A percentile compares a stretch with the other conserved stretches of the same genome.
Evolutionary conservation across 805 yeast genomes (phyloP).

Genomic region (Diddensiella caesifluorescens): DNA sequence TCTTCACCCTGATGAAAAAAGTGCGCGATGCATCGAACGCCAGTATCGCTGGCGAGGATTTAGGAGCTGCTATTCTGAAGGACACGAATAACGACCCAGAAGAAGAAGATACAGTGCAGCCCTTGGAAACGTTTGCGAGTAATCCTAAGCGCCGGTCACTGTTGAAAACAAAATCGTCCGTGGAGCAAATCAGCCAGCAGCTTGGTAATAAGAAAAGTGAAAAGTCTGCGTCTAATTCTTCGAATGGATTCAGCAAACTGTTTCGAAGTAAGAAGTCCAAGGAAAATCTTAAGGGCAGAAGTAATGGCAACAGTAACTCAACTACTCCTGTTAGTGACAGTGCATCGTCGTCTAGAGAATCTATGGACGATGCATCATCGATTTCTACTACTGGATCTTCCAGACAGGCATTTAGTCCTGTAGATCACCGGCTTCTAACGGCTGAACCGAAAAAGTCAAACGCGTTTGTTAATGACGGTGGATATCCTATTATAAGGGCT

Average conservation of each 20-base stretch:
- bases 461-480: background rate
- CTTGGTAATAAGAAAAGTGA: slow-evolving; percentile 4
- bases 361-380: slow-evolving; percentile 8
- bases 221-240: slow-evolving; percentile 4
- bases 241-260: slow-evolving; percentile 17
- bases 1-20: slow-evolving; percentile 3
- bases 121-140: slow-evolving; percentile 1
- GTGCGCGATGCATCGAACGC: slow-evolving; percentile 9
- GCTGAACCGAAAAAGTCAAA: background rate
- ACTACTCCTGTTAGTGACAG: slow-evolving; percentile 1
- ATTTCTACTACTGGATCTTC: slow-evolving; percentile 7
- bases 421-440: background rate
- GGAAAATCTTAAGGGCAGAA: slow-evolving; percentile 5
- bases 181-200: slow-evolving; percentile 17
- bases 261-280: slow-evolving; percentile 17
- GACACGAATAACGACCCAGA: background rate
- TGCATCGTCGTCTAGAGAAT: slow-evolving; percentile 11
- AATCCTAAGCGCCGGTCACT: slow-evolving; percentile 19
- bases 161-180: slow-evolving; percentile 20
- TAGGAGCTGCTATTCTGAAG: slow-evolving; percentile 14
- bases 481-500: too few species aligned
- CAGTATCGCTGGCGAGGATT: slow-evolving; percentile 17
- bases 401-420: slow-evolving; percentile 1
- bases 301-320: background rate
- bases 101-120: slow-evolving; percentile 5